Percentiles rank a stretch among this genome's conserved stretches.
Evolutionary conservation across 2,329 filamentous ascomycete species (phyloP).

Genomic region (Orbilia ellipsospora): DNA sequence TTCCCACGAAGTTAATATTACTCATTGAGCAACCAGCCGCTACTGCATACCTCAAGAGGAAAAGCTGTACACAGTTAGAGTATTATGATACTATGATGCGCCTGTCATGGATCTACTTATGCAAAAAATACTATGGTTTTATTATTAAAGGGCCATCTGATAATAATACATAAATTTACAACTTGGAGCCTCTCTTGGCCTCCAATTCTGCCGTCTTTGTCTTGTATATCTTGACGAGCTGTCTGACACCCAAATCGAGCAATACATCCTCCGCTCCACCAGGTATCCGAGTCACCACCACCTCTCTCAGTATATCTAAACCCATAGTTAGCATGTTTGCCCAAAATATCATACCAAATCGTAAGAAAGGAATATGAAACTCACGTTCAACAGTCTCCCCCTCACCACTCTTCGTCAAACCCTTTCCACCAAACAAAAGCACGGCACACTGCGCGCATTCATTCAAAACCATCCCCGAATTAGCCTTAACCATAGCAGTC

Average conservation of each 20-base stretch:
- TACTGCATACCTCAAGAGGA: too few relatives aligned
- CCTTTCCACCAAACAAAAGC: slow-evolving; percentile 78
- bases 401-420: slow-evolving; percentile 75
- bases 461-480: slow-evolving; percentile 76
- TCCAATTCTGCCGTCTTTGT: slow-evolving; percentile 69
- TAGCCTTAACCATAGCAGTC: slow-evolving; percentile 78
- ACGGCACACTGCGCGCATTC: slow-evolving; percentile 77
- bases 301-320: slow-evolving; percentile 72
- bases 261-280: slow-evolving; percentile 80
- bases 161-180: slow-evolving; percentile 12
- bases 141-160: too few relatives aligned
- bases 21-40: too few relatives aligned
- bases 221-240: slow-evolving; percentile 76
- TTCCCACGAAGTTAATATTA: too few relatives aligned
- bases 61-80: too few relatives aligned
- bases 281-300: slow-evolving; percentile 72
- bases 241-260: slow-evolving; percentile 75
- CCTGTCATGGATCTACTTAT: too few relatives aligned
- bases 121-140: too few relatives aligned
- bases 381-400: slow-evolving; percentile 77
- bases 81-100: too few relatives aligned
- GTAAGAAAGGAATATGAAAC: slow-evolving; percentile 60
- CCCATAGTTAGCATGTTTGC: slow-evolving; percentile 9
- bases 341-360: slow-evolving; percentile 58
- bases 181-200: slow-evolving; percentile 58